These are phyloP conservation scores for Marasmius oreades DNA, from an alignment of 1,284 basidiomycete genomes.

Conservation along the genomic window DNA sequence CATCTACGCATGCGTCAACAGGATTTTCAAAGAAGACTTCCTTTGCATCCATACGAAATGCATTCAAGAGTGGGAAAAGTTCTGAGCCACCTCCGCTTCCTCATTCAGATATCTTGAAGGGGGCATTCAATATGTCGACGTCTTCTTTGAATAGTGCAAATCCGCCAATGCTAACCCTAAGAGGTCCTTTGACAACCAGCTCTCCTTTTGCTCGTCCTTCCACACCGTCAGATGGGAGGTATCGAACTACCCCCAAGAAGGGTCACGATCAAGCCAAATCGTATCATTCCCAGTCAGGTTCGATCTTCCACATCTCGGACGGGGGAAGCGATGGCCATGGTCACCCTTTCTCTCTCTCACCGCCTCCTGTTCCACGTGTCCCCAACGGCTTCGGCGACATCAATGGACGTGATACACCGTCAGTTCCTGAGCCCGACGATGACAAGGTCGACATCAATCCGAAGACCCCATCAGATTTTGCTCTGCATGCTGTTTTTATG, in stretches of 20 bases:
- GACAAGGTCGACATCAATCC: constrained; percentile 66
- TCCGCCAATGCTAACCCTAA: constrained; percentile 31
- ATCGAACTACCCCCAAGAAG: constrained; percentile 44
- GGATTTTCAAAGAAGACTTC: constrained; percentile 79
- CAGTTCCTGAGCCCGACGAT: constrained; percentile 51
- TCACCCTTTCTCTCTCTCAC: constrained; percentile 47
- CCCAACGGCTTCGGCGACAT: constrained; percentile 53
- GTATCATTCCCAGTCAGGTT: constrained; percentile 70
- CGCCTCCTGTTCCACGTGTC: constrained; percentile 73
- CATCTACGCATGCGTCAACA: constrained; percentile 42
- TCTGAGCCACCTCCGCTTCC: constrained; percentile 66
- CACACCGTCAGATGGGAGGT: constrained; percentile 42
- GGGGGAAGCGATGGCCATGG: constrained; percentile 63
- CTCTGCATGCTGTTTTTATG: constrained; percentile 82
- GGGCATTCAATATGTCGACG: constrained; percentile 76
- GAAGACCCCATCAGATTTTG: constrained; percentile 82
- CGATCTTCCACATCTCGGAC: constrained; percentile 66
- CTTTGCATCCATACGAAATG: constrained; percentile 84
- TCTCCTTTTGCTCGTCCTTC: constrained; percentile 50
- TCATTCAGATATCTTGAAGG: constrained; percentile 62
- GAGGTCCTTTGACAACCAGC: constrained; percentile 29
- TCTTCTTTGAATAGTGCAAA: constrained; percentile 52
- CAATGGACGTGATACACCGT: constrained; percentile 40
- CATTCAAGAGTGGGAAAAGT: constrained; percentile 72
- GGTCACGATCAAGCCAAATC: constrained; percentile 61